Evolutionary conservation across 2,329 filamentous ascomycete genomes (phyloP).

Genomic region (Phyllosticta ampelicida): DNA sequence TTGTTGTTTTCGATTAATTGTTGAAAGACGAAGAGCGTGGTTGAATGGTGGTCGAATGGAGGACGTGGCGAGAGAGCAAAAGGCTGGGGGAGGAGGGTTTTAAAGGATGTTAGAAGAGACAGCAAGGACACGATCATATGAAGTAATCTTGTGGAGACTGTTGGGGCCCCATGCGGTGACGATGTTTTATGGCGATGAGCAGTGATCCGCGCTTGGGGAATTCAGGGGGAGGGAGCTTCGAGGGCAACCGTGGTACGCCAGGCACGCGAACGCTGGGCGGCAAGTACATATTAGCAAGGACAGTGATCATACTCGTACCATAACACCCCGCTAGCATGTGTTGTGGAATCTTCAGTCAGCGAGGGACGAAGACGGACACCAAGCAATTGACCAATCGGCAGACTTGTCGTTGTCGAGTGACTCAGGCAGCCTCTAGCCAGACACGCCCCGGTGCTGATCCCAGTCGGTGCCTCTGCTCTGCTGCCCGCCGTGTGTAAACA

Average conservation of each 20-base stretch:
- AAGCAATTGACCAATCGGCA: too few species aligned
- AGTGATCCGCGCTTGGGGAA: background rate
- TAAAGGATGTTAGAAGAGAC: background rate
- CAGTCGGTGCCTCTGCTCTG: background rate
- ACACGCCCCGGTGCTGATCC: background rate
- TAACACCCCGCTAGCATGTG: too few species aligned
- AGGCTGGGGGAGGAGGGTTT: background rate
- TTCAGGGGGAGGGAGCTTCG: background rate
- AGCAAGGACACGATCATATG: background rate
- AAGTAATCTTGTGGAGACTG: background rate
- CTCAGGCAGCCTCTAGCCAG: background rate
- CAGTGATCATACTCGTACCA: too few species aligned
- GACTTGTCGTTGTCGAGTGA: too few species aligned
- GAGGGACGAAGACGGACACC: background rate
- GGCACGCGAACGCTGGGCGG: background rate
- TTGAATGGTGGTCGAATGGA: background rate
- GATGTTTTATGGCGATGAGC: background rate
- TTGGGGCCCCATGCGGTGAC: background rate
- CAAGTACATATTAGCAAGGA: background rate
- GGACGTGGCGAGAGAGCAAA: background rate
- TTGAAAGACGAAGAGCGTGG: background rate
- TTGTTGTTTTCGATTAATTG: background rate
- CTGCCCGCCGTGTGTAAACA: background rate
- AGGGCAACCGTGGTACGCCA: too few species aligned
- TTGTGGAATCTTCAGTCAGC: background rate